These are phyloP conservation scores for Aspergillus proliferans DNA, from an alignment of 2,329 filamentous ascomycete genomes.

Conservation along the genomic window DNA sequence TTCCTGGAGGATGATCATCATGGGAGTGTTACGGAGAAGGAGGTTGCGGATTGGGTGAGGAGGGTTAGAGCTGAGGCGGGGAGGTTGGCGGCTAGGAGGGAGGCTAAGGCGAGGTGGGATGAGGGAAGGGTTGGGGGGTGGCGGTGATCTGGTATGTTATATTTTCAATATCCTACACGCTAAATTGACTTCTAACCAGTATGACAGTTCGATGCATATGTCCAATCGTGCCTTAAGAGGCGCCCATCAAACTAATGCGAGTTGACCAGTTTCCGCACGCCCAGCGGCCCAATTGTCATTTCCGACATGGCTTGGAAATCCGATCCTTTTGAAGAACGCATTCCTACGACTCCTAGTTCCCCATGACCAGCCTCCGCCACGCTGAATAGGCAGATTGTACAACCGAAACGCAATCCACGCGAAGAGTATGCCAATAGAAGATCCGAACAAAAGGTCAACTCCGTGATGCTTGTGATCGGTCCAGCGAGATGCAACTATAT, in stretches of 20 bases:
- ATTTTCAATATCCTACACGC: neutral
- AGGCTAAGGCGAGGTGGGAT: slow-evolving; percentile 90
- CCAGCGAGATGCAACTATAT: slow-evolving; percentile 79
- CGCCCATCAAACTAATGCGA: slow-evolving; percentile 7
- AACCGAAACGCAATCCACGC: slow-evolving; percentile 73
- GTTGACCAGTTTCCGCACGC: slow-evolving; percentile 14
- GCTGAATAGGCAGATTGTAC: slow-evolving; percentile 74
- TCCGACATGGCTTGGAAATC: slow-evolving; percentile 25
- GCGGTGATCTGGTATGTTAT: slow-evolving; percentile 51
- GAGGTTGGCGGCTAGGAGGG: slow-evolving; percentile 70
- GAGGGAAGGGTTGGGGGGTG: slow-evolving; percentile 92
- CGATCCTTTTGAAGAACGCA: slow-evolving; percentile 52
- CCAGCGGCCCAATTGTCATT: slow-evolving; percentile 22
- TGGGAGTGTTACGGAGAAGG: slow-evolving; percentile 64
- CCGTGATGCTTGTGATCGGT: slow-evolving; percentile 84
- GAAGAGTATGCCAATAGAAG: slow-evolving; percentile 64
- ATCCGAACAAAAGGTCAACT: slow-evolving; percentile 89
- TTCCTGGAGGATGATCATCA: slow-evolving; percentile 64
- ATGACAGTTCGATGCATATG: too few relatives aligned
- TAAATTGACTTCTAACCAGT: neutral
- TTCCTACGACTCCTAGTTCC: slow-evolving; percentile 65
- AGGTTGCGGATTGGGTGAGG: slow-evolving; percentile 77
- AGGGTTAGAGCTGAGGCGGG: slow-evolving; percentile 74
- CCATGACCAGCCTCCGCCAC: slow-evolving; percentile 87
- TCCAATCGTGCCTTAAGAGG: too few relatives aligned